phyloP scores from a whole-genome alignment of 805 yeast genomes.

The Myxozyma melibiosi region DNA sequence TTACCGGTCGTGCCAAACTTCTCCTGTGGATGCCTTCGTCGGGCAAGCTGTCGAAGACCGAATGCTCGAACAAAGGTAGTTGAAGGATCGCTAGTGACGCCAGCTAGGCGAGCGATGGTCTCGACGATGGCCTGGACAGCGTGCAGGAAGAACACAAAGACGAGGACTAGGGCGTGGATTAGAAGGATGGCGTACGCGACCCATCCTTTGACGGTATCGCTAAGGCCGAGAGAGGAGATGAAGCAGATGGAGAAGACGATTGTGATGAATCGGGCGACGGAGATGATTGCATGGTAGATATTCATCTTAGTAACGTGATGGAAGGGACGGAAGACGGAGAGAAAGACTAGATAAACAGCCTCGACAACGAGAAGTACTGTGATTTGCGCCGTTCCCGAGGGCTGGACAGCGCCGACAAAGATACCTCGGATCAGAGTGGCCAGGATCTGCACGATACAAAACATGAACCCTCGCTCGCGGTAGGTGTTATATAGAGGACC shows the following conservation, averaged over 20 bases:
- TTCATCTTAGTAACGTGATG: constrained; percentile 39
- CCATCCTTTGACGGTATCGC: constrained; percentile 38
- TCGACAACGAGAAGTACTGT: constrained; percentile 39
- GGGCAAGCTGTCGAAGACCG: constrained; percentile 34
- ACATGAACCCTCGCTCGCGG: constrained; percentile 33
- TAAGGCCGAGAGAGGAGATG: constrained; percentile 33
- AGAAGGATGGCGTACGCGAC: constrained; percentile 40
- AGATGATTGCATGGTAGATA: constrained; percentile 31
- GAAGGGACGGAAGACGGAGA: constrained; percentile 37
- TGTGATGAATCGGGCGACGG: constrained; percentile 33
- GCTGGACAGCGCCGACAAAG: constrained; percentile 41
- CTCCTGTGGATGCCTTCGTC: constrained; percentile 24
- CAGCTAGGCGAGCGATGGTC: constrained; percentile 26
- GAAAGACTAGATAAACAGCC: constrained; percentile 31
- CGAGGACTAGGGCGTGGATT: constrained; percentile 39
- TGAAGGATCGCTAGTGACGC: constrained; percentile 17
- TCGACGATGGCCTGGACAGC: constrained; percentile 38
- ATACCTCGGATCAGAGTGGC: constrained; percentile 39
- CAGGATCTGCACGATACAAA: constrained; percentile 28
- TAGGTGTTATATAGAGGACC: constrained; percentile 43
- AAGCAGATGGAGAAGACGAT: constrained; percentile 39
- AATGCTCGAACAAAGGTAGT: constrained; percentile 27
- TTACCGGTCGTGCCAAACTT: background rate
- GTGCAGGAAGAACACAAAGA: constrained; percentile 38
- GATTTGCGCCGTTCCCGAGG: constrained; percentile 44